Evolutionary conservation across 768 basidiomycete genomes (phyloP).

Genomic region (Naganishia vaughanmartiniae): DNA sequence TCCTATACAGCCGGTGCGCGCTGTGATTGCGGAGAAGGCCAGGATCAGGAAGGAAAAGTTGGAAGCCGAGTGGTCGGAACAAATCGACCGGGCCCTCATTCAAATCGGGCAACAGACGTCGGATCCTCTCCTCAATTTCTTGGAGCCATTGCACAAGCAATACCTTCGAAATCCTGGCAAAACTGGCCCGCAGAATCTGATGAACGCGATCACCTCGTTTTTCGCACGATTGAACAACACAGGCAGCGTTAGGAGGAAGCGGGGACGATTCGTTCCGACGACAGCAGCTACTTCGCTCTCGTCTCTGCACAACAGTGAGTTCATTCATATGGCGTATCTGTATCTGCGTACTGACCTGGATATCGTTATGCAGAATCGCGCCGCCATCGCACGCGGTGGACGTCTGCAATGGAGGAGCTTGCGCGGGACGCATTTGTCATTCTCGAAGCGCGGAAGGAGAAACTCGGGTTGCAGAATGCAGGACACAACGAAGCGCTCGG

Average conservation of each 20-base stretch:
- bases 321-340: not conserved
- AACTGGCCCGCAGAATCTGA: slow-evolving; percentile 12
- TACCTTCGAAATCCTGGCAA: slow-evolving; percentile 23
- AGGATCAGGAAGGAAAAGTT: slow-evolving; percentile 9
- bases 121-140: not conserved
- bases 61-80: slow-evolving; percentile 21
- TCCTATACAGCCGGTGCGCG: slow-evolving; percentile 8
- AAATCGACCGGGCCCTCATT: not conserved
- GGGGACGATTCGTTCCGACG: not conserved
- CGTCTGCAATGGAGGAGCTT: slow-evolving; percentile 79
- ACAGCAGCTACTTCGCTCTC: not conserved
- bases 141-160: slow-evolving; percentile 26
- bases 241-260: not conserved
- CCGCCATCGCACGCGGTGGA: slow-evolving; percentile 74
- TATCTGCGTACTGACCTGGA: not conserved
- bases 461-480: slow-evolving; percentile 7
- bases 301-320: not conserved
- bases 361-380: not conserved
- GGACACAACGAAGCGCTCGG: slow-evolving; percentile 16
- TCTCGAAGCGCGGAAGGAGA: slow-evolving; percentile 3
- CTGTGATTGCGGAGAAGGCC: slow-evolving; percentile 20
- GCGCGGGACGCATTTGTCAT: slow-evolving; percentile 72
- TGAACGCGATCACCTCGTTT: slow-evolving; percentile 13
- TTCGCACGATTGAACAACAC: not conserved
- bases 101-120: not conserved